These are phyloP conservation scores for Leccinum arenicola DNA, from an alignment of 768 basidiomycete genomes.

Conservation along the genomic window DNA sequence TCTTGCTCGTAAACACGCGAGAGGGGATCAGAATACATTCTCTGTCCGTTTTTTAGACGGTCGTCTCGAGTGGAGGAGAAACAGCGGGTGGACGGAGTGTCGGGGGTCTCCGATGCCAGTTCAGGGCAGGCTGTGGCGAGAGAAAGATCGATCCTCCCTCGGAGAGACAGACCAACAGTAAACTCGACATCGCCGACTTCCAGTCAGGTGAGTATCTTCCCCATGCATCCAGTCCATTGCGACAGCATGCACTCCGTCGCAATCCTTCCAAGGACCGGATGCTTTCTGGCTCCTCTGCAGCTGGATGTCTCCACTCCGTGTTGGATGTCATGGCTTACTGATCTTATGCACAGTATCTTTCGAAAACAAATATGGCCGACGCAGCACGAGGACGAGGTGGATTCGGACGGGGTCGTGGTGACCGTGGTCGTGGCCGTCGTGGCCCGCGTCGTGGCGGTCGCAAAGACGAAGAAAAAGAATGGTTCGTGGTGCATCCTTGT, in stretches of 20 bases:
- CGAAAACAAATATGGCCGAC: conserved; percentile 66
- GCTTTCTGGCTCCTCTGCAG: conserved; percentile 13
- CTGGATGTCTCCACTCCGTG: conserved; percentile 47
- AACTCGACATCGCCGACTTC: conserved; percentile 24
- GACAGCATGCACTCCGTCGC: background rate
- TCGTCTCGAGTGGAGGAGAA: conserved; percentile 1
- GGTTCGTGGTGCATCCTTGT: conserved; percentile 50
- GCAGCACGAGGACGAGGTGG: conserved; percentile 92
- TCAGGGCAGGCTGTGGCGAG: conserved; percentile 28
- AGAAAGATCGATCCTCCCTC: conserved; percentile 10
- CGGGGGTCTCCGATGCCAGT: conserved; percentile 17
- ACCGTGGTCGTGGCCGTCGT: conserved; percentile 58
- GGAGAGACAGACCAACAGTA: conserved; percentile 2
- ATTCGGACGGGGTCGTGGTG: conserved; percentile 82
- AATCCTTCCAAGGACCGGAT: background rate
- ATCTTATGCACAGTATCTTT: conserved; percentile 27
- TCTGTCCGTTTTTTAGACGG: too few relatives aligned
- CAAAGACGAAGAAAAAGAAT: conserved; percentile 99
- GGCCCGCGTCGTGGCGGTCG: conserved; percentile 93
- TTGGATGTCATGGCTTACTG: conserved; percentile 42
- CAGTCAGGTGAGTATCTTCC: conserved; percentile 35
- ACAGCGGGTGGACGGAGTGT: conserved; percentile 15
- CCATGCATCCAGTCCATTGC: background rate
- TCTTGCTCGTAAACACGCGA: background rate
- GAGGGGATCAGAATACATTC: background rate